Percentiles rank a stretch among this genome's conserved stretches.
Conservation (phyloP, 2,329 filamentous ascomycete species). For the Cucurbitaria berberidis region DNA sequence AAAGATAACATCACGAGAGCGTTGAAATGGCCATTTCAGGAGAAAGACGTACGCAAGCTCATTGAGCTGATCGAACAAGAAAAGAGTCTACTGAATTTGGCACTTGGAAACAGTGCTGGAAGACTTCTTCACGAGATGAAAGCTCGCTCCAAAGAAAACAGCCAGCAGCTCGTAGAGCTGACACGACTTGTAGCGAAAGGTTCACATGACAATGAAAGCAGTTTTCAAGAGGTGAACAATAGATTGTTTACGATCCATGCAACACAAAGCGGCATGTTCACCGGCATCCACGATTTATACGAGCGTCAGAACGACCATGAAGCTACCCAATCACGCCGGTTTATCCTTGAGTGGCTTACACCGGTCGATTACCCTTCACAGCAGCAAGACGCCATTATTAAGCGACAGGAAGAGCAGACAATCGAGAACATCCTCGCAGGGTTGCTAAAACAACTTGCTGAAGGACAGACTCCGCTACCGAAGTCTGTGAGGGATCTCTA, state of each 20-base stretch:
- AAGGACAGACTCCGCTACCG: constrained; percentile 19
- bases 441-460: constrained; percentile 46
- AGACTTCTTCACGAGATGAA: constrained; percentile 3
- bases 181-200: neutral
- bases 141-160: neutral
- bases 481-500: constrained; percentile 29
- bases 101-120: constrained; percentile 1
- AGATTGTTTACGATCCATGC: neutral
- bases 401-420: constrained; percentile 29
- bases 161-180: constrained; percentile 1
- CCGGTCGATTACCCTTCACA: constrained; percentile 14
- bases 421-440: constrained; percentile 29
- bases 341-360: constrained; percentile 22
- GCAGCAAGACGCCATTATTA: constrained; percentile 18
- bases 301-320: neutral
- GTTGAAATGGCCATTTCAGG: constrained; percentile 27
- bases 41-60: constrained; percentile 21
- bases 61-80: constrained; percentile 11
- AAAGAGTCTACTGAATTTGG: constrained; percentile 6
- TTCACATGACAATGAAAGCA: neutral
- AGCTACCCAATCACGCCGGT: neutral
- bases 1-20: constrained; percentile 1
- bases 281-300: neutral
- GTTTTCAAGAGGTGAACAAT: neutral
- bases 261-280: neutral